These are phyloP conservation scores for Lolium multiflorum DNA, from an alignment of 176 grass and related monocot genomes.

Conservation along the genomic window DNA sequence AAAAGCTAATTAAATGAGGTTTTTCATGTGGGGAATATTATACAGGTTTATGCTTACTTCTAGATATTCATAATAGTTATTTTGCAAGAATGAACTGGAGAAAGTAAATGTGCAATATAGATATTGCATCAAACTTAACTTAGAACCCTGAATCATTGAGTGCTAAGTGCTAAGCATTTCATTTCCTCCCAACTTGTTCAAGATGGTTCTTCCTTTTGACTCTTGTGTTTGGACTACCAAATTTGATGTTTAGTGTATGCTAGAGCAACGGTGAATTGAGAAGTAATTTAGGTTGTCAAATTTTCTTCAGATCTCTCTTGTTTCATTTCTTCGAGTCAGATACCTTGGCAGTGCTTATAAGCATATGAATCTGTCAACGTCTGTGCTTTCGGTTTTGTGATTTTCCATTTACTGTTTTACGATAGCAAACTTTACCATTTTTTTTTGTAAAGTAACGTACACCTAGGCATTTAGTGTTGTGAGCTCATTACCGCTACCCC, in stretches of 20 bases:
- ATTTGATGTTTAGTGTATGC: no score
- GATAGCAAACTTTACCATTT: background rate
- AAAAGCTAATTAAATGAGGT: no score
- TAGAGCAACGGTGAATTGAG: background rate
- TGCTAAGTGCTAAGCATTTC: conserved; percentile 8
- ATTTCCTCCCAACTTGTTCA: background rate
- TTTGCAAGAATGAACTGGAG: background rate
- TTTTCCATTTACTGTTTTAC: background rate
- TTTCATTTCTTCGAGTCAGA: background rate
- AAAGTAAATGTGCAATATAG: background rate
- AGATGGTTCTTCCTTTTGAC: background rate
- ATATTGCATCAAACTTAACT: background rate
- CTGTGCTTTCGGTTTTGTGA: background rate
- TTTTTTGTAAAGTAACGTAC: background rate
- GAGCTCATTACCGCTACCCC: background rate
- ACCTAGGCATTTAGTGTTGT: background rate
- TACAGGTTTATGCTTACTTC: background rate
- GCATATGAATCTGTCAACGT: background rate
- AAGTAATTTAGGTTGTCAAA: background rate
- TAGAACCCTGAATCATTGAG: background rate
- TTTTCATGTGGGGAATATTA: background rate
- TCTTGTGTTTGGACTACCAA: background rate
- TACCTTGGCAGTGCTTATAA: background rate
- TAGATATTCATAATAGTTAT: background rate
- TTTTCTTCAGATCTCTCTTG: background rate